These are phyloP conservation scores for Cucurbita argyrosperma DNA, from an alignment of 306 rosid species.

Conservation along the genomic window DNA sequence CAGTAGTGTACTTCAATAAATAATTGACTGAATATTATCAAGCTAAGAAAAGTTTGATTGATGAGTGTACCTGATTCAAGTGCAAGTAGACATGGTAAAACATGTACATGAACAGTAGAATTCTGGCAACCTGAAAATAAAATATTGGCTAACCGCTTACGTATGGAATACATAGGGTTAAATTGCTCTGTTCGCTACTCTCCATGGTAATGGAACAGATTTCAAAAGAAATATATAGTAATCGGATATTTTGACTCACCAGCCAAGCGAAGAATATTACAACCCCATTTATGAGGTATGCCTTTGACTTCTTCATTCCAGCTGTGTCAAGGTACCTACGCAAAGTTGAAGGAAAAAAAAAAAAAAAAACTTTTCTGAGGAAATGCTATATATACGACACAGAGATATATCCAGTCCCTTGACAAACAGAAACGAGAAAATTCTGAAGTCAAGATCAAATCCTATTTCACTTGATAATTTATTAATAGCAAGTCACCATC, in stretches of 20 bases:
- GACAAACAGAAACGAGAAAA: background rate
- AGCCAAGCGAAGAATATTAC: constrained; percentile 87
- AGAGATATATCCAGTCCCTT: background rate
- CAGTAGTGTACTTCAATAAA: background rate
- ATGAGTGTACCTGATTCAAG: constrained; percentile 60
- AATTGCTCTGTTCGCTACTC: background rate
- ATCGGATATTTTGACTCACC: constrained; percentile 33
- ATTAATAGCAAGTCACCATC: constrained; percentile 45
- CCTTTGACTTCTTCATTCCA: constrained; percentile 76
- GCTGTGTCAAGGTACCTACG: constrained; percentile 90
- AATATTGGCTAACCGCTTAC: background rate
- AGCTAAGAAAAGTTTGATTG: background rate
- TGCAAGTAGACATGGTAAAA: constrained; percentile 82
- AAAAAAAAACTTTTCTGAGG: background rate
- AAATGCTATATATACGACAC: background rate
- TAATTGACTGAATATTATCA: background rate
- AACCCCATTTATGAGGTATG: constrained; percentile 78
- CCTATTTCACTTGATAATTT: background rate
- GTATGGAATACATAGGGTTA: background rate
- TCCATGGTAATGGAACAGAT: background rate
- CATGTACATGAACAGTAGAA: constrained; percentile 63
- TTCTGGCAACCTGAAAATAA: constrained; percentile 69
- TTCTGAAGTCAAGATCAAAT: background rate
- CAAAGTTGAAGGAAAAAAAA: background rate
- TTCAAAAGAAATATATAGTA: background rate